Evolutionary conservation across 1,139 yeast genomes (phyloP).

Genomic region (Hyphopichia wangnamkhiaoensis): DNA sequence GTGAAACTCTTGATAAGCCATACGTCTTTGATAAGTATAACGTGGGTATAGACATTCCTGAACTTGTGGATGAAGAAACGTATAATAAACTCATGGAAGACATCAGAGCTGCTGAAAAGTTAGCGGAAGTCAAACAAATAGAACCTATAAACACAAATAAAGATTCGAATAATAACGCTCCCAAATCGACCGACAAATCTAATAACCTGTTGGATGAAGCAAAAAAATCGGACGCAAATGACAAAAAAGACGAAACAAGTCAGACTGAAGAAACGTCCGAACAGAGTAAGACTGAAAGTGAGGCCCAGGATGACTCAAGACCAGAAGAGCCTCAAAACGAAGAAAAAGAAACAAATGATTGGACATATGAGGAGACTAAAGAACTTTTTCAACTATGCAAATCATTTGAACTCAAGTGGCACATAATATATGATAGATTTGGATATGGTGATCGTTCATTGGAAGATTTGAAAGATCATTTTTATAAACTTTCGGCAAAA

Average conservation of each 20-base stretch:
- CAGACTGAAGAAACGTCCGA: conserved; percentile 3
- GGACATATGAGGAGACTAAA: conserved; percentile 80
- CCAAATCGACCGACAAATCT: background rate
- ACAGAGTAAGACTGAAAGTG: conserved; percentile 8
- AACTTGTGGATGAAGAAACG: conserved; percentile 63
- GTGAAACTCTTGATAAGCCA: conserved; percentile 47
- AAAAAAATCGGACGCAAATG: too few relatives aligned
- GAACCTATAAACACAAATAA: conserved; percentile 11
- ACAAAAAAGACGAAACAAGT: too few relatives aligned
- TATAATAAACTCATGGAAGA: conserved; percentile 52
- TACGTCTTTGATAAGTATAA: conserved; percentile 79
- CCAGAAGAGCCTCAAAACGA: conserved; percentile 6
- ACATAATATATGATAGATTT: conserved; percentile 77
- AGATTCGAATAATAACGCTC: too few relatives aligned
- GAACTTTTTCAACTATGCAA: conserved; percentile 72
- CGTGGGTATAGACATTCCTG: conserved; percentile 68
- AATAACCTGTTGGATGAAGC: too few relatives aligned
- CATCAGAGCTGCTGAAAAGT: conserved; percentile 33
- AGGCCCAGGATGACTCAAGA: conserved; percentile 5
- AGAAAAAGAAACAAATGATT: conserved; percentile 22
- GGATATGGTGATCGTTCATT: conserved; percentile 35
- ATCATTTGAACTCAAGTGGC: conserved; percentile 84
- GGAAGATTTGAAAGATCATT: conserved; percentile 84
- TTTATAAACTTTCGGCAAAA: conserved; percentile 53
- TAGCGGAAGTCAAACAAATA: conserved; percentile 22